Percentiles rank a stretch among this genome's conserved stretches.
Evolutionary conservation across 2,329 filamentous ascomycete genomes (phyloP).

Genomic region (Pleoardoris graminearum): DNA sequence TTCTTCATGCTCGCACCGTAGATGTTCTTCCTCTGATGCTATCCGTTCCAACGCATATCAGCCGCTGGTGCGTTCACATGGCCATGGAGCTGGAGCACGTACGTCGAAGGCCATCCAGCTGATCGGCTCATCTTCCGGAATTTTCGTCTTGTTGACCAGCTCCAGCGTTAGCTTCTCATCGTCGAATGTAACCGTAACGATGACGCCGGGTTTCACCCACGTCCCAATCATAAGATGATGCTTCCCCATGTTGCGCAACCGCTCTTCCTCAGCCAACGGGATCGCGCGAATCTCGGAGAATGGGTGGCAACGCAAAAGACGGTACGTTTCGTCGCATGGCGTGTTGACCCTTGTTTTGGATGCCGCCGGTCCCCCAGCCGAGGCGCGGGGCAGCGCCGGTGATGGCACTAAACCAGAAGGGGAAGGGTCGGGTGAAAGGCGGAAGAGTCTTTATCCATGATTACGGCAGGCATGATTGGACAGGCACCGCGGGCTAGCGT

Average conservation of each 20-base stretch:
- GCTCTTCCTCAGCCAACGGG: background rate
- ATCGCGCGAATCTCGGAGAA: background rate
- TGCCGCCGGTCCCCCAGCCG: constrained; percentile 12
- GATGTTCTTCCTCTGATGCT: constrained; percentile 81
- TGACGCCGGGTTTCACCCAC: constrained; percentile 86
- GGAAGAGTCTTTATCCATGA: constrained; percentile 35
- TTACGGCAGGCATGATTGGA: constrained; percentile 13
- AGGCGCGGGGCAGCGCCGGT: constrained; percentile 26
- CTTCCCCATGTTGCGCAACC: constrained; percentile 60
- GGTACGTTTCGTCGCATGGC: background rate
- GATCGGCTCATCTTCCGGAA: constrained; percentile 81
- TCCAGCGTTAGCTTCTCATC: constrained; percentile 75
- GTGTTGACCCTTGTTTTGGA: constrained; percentile 1
- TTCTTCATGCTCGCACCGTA: constrained; percentile 94
- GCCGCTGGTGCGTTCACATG: constrained; percentile 10
- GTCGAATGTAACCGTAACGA: constrained; percentile 87
- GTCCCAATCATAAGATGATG: constrained; percentile 92
- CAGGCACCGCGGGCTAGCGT: background rate
- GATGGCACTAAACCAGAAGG: constrained; percentile 2
- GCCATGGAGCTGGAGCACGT: constrained; percentile 39
- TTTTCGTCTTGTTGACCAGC: constrained; percentile 78
- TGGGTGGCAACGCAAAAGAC: constrained; percentile 1
- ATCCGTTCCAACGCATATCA: constrained; percentile 15
- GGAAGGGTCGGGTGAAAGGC: constrained; percentile 20
- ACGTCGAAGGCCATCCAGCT: constrained; percentile 94